Base-by-base conservation (phyloP, 2,329 filamentous ascomycete genomes). In the Curvularia lunata region DNA sequence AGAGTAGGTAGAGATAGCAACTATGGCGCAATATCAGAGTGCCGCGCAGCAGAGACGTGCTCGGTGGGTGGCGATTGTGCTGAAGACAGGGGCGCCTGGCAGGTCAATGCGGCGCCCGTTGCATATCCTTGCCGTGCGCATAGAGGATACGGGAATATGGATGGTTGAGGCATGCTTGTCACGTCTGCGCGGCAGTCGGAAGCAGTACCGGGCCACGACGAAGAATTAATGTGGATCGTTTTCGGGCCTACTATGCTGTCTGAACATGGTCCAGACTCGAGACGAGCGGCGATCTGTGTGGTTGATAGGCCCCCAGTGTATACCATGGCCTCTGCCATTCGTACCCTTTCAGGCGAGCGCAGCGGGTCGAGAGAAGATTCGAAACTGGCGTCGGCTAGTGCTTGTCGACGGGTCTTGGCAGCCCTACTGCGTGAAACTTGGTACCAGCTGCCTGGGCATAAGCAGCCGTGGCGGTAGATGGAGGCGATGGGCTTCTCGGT, bases 241-340 rank as follows among this genome's bases (percentile, higher is more conserved):
- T 38, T 48, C 47, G 47, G 47, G 47, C 47, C 47, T 48, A 38
- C 47, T 48, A 38, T 38, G 8, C 16, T 19, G 21, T 48, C 19
- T 48, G 47, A 48, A 48, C 47, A 27, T 27, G 47, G 47, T 13
- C 47, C 47, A 48, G 47, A 48, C 47, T 48, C 32, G 21, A 38
- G 47, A 38, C 47, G 37, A 27, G 32, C 47, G 47, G 28, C 47
- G 47, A 48, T 48, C 47, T 27, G 13, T 38, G 43, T 10, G 18
- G 5, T n/a, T n/a, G 27, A 46, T 46, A 46, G 43, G 43, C 23
- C n/a, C 23, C 27, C 27, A 13, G 16, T 19, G 47, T 27, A 18
- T 48, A 37, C 43, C 19, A n/a, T 28, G 25, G 21, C n/a, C 13
- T 46, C 3, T 46, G 43, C 25, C 18, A n/a, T 21, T 46, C n/a